Percentiles rank a stretch among this genome's conserved stretches.
These are phyloP conservation scores for Vigna angularis DNA, from an alignment of 306 rosid species.

Conservation along the genomic window DNA sequence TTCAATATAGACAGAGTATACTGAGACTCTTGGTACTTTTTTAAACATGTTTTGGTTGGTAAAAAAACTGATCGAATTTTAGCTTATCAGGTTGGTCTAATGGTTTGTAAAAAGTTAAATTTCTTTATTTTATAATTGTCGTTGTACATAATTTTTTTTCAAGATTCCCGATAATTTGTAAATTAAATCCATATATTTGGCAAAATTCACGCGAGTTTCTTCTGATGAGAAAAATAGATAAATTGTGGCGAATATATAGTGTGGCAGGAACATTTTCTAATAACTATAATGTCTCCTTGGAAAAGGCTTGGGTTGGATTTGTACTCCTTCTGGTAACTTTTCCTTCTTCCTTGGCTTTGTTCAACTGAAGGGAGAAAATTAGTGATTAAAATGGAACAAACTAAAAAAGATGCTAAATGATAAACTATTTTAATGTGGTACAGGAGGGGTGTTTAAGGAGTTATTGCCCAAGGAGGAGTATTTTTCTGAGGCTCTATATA, in stretches of 20 bases:
- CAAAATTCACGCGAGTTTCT: not conserved
- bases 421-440: not conserved
- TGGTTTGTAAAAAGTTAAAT: too few relatives aligned
- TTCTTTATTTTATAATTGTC: too few relatives aligned
- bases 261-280: not conserved
- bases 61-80: too few relatives aligned
- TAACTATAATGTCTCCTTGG: not conserved
- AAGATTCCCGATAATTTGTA: not conserved
- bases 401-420: not conserved
- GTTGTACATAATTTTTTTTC: too few relatives aligned
- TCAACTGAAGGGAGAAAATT: not conserved
- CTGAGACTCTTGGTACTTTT: too few relatives aligned
- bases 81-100: too few relatives aligned
- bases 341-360: not conserved
- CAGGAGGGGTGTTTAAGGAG: constrained; percentile 54
- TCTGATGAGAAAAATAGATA: not conserved
- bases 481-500: constrained; percentile 61
- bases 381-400: constrained; percentile 1
- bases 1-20: too few relatives aligned
- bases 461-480: constrained; percentile 54
- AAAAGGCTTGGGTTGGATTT: not conserved
- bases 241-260: not conserved
- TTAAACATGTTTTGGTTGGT: too few relatives aligned
- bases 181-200: not conserved
- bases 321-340: not conserved